phyloP scores from a whole-genome alignment of 768 basidiomycete genomes.

The Steccherinum ochraceum region DNA sequence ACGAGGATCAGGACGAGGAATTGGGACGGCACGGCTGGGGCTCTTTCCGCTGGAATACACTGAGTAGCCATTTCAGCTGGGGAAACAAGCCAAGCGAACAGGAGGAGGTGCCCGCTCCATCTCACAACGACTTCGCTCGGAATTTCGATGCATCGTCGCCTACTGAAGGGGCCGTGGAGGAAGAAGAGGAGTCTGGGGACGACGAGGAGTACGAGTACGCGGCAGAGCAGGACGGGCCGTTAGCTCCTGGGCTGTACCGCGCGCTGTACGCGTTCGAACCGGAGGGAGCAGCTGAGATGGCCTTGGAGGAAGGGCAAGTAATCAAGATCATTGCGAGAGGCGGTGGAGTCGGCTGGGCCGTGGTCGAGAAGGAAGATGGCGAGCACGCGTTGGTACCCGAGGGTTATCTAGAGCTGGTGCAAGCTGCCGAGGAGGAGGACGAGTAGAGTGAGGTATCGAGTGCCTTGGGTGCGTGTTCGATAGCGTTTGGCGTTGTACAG shows the following conservation, averaged over 20 bases:
- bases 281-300: conserved; percentile 81
- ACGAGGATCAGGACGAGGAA: conserved; percentile 23
- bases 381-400: conserved; percentile 73
- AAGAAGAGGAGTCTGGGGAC: conserved; percentile 22
- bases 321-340: conserved; percentile 69
- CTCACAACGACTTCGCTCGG: conserved; percentile 36
- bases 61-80: conserved; percentile 33
- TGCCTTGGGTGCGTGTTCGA: no score
- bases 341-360: conserved; percentile 78
- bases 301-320: conserved; percentile 67
- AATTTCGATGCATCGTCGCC: conserved; percentile 36
- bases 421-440: conserved; percentile 25
- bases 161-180: conserved; percentile 20
- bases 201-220: conserved; percentile 22
- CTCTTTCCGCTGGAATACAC: conserved; percentile 36
- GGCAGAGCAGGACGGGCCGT: conserved; percentile 25
- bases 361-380: conserved; percentile 46
- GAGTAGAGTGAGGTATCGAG: no score
- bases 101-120: conserved; percentile 22
- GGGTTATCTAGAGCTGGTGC: conserved; percentile 62
- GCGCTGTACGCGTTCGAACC: conserved; percentile 76
- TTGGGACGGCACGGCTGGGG: conserved; percentile 25
- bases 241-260: conserved; percentile 68
- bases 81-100: conserved; percentile 14
- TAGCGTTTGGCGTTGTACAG: no score